Conservation (phyloP, 805 yeast genomes). For the Yamadazyma olivae region DNA sequence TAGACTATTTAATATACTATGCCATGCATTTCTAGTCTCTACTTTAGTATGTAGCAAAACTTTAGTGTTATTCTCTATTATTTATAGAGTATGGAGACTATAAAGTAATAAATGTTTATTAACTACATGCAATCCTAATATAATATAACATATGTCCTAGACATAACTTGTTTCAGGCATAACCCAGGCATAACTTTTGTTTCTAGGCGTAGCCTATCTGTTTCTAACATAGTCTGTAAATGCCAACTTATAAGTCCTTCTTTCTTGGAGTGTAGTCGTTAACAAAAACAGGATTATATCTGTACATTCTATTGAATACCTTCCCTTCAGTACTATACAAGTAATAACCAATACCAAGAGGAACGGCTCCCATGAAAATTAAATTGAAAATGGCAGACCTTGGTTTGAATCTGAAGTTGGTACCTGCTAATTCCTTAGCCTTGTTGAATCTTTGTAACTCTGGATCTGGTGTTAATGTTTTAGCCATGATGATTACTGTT, state of each 20-base stretch:
- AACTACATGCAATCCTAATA: too few species aligned
- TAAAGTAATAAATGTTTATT: too few species aligned
- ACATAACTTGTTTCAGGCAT: too few species aligned
- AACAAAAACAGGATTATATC: slow-evolving; percentile 32
- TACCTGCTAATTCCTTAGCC: slow-evolving; percentile 40
- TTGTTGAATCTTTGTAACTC: slow-evolving; percentile 39
- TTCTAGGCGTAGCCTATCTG: too few species aligned
- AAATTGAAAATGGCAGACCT: slow-evolving; percentile 33
- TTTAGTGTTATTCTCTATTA: too few species aligned
- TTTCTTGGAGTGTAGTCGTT: slow-evolving; percentile 42
- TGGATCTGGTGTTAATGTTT: slow-evolving; percentile 41
- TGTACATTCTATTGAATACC: slow-evolving; percentile 29
- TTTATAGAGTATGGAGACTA: too few species aligned
- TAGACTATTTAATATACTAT: too few species aligned
- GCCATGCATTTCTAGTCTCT: too few species aligned
- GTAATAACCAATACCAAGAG: slow-evolving; percentile 31
- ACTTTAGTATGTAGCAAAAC: too few species aligned
- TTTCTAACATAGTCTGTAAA: too few species aligned
- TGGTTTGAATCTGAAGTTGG: slow-evolving; percentile 41
- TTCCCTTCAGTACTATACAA: slow-evolving; percentile 42
- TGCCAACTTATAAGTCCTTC: slow-evolving; percentile 32
- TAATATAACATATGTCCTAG: too few species aligned
- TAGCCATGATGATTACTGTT: slow-evolving; percentile 38
- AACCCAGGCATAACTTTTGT: too few species aligned
- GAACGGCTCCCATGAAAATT: slow-evolving; percentile 36